Evolutionary conservation across 164 flowering plant species (phyloP), one percentile per base, ranked within the genome.

Genomic region (Vitis amurensis): DNA sequence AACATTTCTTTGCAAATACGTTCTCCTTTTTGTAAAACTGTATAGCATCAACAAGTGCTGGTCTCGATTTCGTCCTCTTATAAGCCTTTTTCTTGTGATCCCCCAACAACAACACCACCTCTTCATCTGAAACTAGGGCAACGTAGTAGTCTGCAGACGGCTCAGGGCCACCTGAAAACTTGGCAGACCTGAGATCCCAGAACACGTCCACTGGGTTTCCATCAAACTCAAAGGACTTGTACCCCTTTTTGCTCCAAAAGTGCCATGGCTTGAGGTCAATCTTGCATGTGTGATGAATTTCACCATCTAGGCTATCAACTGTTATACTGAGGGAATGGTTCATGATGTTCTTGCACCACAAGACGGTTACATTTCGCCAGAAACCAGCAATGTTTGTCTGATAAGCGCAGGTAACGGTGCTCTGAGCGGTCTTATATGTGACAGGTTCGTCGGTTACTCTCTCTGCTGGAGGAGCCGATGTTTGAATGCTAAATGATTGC

Each of bases 211-310:
- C 72, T 7, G 67, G 84, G 56, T 70, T 67, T 7, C 87, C 88
- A 1, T 90, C 94, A 0, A 90, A 84, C n/a, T 85, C 89, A 47
- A 93, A 83, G 1, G 89, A 80, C 48, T 91, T 93, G 73, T 73
- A 83, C 23, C 99, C 97, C 73, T 91, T 91, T 55, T 86, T 90
- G 83, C 85, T 87, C 99, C 98, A 95, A 66, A 95, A 93, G 19
- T 86, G 90, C 98, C 98, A 95, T 0, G 99, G 97, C 80, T 93
- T 93, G 16, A 95, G 82, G 61, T 95, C 99, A 29, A 95, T 80
- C 74, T 93, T 95, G 84, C 89, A 93, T 3, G 73, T 79, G 77
- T 79, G 68, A 10, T 71, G 83, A n/a, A 44, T 48, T 0, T 84
- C 89, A 8, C 79, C 81, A 37, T 77, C 79, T 0, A 63, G 3